Base-by-base conservation (phyloP, 441 rosid species). In the Euphorbia corollata region DNA sequence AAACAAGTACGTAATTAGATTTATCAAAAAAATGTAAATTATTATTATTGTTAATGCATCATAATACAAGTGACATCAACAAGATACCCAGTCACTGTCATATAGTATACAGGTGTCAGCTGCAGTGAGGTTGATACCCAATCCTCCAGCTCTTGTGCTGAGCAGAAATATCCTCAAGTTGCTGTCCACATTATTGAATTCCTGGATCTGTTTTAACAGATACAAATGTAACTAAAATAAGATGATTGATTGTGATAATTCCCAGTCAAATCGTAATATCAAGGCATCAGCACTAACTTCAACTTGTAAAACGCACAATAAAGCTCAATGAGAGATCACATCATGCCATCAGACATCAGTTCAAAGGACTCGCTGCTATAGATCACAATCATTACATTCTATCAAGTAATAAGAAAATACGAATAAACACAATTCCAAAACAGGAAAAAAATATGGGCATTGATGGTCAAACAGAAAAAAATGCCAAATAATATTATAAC, bases 111-210 rank as follows among this genome's bases (percentile, higher is more conserved):
- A 94, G 16, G 98, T 91, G 72, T 91, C 98, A 18, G 98, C 99
- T 38, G 98, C 82, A 64, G 99, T 94, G 64, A 94, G 98, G 79
- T 94, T 94, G 75, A 94, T 94, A 56, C 99, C 99, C 73, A 94
- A 78, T 70, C 99, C 99, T 68, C 99, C 99, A 63, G 99, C 99
- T 80, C 99, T 89, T 34, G 98, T 91, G 81, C 98, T 94, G 59
- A 94, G 94, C 67, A 94, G 83, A 81, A 94, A 94, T 64, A 91
- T 79, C 60, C 91, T 82, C 48, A 11, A 85, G 38, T 65, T 78
- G 84, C 97, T 88, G 72, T 87, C 75, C 73, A 69, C 87, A 65
- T 89, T 89, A 67, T 88, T 94, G 77, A 94, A 94, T 55, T 87
- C 96, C 59, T 81, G 41, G 57, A 94, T 94, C 99, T 91, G 83